A percentile compares a stretch with the other conserved stretches of the same genome.
Conservation (phyloP, 306 rosid species). For the Trichosanthes truncata region DNA sequence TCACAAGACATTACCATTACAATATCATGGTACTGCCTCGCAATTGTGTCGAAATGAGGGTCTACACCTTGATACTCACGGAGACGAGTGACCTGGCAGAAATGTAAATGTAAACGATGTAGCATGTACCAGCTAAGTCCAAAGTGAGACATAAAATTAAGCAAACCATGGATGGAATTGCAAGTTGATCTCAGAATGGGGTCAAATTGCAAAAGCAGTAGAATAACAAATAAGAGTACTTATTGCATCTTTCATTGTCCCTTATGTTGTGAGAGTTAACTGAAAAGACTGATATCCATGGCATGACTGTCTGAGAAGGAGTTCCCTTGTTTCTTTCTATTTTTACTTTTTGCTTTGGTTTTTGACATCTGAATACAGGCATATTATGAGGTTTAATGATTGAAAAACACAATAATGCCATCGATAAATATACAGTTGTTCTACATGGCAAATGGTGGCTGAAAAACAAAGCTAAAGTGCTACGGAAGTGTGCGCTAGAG, state of each 20-base stretch:
- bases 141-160: neutral
- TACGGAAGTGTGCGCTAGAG: neutral
- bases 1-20: slow-evolving; percentile 40
- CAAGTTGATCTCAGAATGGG: neutral
- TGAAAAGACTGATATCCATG: neutral
- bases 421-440: neutral
- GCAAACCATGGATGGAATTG: neutral
- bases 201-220: neutral
- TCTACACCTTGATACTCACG: slow-evolving; percentile 93
- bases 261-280: neutral
- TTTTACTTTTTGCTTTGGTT: neutral
- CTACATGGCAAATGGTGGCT: neutral
- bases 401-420: neutral
- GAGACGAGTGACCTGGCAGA: slow-evolving; percentile 67
- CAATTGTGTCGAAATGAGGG: slow-evolving; percentile 77
- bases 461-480: neutral
- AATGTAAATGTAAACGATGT: neutral
- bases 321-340: neutral
- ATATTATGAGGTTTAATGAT: neutral
- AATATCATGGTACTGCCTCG: slow-evolving; percentile 72
- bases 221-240: neutral
- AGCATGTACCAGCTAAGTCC: neutral
- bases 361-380: neutral
- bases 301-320: neutral
- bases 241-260: neutral